Evolutionary conservation across 129 eudicot genomes (phyloP).

Genomic region (Silybum marianum): DNA sequence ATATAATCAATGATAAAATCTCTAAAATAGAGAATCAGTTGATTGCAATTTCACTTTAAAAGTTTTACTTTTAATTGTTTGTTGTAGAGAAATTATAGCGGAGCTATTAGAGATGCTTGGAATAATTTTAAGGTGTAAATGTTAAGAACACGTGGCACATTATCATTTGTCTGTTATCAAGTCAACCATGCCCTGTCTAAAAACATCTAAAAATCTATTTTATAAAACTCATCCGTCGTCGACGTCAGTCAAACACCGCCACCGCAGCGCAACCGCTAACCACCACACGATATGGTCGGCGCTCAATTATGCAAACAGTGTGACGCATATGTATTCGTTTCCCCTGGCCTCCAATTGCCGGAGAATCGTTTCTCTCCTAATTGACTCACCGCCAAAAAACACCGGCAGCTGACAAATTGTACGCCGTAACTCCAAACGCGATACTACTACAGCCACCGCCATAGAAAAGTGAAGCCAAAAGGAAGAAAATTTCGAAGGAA

Average conservation of each 20-base stretch:
- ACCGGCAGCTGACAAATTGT: neutral
- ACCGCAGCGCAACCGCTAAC: slow-evolving; percentile 21
- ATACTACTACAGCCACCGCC: neutral
- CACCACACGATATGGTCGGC: slow-evolving; percentile 9
- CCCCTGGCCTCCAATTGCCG: neutral
- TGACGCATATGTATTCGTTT: neutral
- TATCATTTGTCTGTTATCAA: too few relatives aligned
- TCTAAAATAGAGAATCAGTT: too few relatives aligned
- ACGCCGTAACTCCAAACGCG: slow-evolving; percentile 1
- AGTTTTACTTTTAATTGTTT: too few relatives aligned
- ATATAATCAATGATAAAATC: too few relatives aligned
- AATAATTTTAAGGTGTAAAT: too few relatives aligned
- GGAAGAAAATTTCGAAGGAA: neutral
- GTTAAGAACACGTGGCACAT: too few relatives aligned
- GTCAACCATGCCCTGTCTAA: neutral
- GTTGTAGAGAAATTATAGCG: too few relatives aligned
- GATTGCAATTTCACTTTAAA: too few relatives aligned
- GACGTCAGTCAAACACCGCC: slow-evolving; percentile 24
- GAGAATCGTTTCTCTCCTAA: neutral
- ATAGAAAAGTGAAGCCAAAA: neutral
- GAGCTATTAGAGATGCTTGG: too few relatives aligned
- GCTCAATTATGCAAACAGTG: neutral
- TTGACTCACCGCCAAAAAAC: neutral
- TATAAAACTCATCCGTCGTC: neutral
- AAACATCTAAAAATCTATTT: too few relatives aligned